Evolutionary conservation across 345 rosid genomes (phyloP).

Genomic region (Euphorbia peplus): DNA sequence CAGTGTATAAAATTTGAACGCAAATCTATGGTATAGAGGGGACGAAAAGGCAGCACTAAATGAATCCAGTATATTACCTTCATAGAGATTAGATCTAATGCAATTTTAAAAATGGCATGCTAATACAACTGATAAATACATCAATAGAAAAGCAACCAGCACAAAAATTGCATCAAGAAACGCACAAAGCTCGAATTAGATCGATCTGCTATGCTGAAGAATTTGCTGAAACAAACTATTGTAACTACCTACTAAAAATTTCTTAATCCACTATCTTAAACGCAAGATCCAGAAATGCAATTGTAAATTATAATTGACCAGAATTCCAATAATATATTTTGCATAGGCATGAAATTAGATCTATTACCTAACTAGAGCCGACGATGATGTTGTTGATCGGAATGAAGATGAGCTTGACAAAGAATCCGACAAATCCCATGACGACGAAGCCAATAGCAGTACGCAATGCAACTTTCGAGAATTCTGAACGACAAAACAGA

Average conservation of each 20-base stretch:
- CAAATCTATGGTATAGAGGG: not conserved
- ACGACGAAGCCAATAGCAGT: conserved; percentile 83
- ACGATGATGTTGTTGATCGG: conserved; percentile 90
- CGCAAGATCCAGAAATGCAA: not conserved
- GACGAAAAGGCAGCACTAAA: not conserved
- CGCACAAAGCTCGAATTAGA: not conserved
- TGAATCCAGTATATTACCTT: not conserved
- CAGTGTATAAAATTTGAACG: not conserved
- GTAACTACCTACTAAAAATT: not conserved
- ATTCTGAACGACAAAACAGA: conserved; percentile 35
- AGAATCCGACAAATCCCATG: conserved; percentile 87
- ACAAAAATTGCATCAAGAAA: not conserved
- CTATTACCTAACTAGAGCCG: conserved; percentile 51
- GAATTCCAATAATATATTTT: not conserved
- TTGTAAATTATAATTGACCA: not conserved
- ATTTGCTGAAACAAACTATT: not conserved
- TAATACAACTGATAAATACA: not conserved
- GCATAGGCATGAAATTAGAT: not conserved
- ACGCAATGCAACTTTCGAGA: conserved; percentile 75
- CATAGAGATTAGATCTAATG: not conserved
- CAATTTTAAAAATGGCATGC: not conserved
- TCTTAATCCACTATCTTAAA: not conserved
- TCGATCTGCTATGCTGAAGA: not conserved
- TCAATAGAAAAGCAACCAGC: not conserved
- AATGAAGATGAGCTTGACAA: conserved; percentile 75